Conservation (phyloP, 208 protist species). For the Acanthamoeba divionensis region DNA sequence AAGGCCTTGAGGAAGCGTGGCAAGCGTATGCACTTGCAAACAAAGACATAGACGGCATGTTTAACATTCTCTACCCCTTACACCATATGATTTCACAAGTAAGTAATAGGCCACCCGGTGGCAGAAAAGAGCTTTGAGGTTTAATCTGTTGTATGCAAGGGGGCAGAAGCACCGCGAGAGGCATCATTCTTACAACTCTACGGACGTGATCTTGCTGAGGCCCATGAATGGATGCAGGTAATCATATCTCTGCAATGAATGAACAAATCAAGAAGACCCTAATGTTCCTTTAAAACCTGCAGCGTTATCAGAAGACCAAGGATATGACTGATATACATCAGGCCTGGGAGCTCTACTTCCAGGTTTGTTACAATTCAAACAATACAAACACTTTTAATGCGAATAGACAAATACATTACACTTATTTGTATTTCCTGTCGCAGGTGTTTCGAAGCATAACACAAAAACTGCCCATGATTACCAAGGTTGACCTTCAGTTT, state of each 20-base stretch:
- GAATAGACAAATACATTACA: neutral
- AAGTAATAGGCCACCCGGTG: neutral
- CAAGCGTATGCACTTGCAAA: constrained; percentile 92
- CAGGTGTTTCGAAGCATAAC: constrained; percentile 91
- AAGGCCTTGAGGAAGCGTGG: constrained; percentile 93
- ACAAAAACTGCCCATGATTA: constrained; percentile 94
- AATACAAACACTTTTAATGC: neutral
- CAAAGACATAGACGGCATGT: constrained; percentile 90
- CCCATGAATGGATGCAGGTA: constrained; percentile 74
- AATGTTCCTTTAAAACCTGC: neutral
- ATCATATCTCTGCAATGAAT: too few relatives aligned
- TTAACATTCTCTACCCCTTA: constrained; percentile 90
- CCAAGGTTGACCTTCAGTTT: constrained; percentile 92
- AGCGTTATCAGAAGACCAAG: constrained; percentile 82
- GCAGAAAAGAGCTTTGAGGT: neutral
- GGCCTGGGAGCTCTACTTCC: constrained; percentile 95
- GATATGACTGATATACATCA: constrained; percentile 90
- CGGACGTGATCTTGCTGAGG: constrained; percentile 84
- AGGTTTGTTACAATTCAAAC: constrained; percentile 56
- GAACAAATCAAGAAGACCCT: too few relatives aligned
- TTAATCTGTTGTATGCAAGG: neutral
- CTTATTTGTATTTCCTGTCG: constrained; percentile 71
- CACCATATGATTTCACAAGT: constrained; percentile 87
- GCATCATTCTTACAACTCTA: constrained; percentile 90
- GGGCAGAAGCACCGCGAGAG: constrained; percentile 87